phyloP scores from a whole-genome alignment of 129 eudicot species.

The Flaveria trinervia region DNA sequence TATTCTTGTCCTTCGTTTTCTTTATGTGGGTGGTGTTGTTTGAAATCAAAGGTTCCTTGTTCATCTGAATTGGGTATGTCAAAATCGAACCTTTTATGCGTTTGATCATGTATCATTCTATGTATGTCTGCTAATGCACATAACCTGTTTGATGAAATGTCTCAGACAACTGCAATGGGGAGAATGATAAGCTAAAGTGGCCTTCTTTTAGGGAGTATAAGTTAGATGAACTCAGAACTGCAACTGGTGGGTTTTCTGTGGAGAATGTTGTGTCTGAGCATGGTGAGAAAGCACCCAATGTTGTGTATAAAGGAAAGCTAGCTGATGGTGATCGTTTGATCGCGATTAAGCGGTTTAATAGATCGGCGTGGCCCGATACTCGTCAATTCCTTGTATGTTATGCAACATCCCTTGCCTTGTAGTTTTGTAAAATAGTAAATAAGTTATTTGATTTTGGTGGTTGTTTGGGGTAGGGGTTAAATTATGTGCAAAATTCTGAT shows the following conservation, averaged over 20 bases:
- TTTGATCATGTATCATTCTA: not conserved
- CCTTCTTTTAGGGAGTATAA: constrained; percentile 55
- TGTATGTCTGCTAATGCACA: not conserved
- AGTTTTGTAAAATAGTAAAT: not conserved
- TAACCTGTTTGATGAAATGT: constrained; percentile 25
- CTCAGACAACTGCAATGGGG: constrained; percentile 39
- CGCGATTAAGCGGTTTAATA: constrained; percentile 79
- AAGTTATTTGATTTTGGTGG: not conserved
- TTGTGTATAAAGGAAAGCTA: constrained; percentile 74
- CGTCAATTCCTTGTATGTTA: constrained; percentile 72
- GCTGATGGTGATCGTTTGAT: constrained; percentile 59
- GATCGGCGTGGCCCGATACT: constrained; percentile 93
- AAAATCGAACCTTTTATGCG: constrained; percentile 8
- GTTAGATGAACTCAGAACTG: constrained; percentile 58
- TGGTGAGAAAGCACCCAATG: constrained; percentile 90
- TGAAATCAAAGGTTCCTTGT: constrained; percentile 42
- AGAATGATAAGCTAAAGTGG: constrained; percentile 39
- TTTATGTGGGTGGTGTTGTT: constrained; percentile 48
- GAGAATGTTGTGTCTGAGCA: constrained; percentile 89
- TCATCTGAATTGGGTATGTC: constrained; percentile 59
- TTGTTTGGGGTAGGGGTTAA: not conserved
- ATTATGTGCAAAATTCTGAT: not conserved
- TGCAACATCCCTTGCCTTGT: not conserved
- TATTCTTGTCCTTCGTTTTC: constrained; percentile 42
- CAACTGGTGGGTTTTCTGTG: constrained; percentile 60